Base-by-base conservation (phyloP, 805 yeast species). In the Scheffersomyces ergatensis region DNA sequence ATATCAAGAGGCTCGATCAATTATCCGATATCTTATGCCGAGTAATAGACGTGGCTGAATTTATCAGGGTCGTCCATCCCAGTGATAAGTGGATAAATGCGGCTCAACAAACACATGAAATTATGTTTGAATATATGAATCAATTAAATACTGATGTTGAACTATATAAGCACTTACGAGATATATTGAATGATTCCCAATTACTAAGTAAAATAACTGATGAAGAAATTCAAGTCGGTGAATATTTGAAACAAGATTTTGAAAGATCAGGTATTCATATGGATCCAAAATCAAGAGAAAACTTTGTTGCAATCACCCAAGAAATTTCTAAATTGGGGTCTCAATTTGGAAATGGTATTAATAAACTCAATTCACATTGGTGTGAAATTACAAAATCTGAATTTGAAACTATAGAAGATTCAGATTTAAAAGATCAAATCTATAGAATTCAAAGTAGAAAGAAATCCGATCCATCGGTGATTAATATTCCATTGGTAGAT, bases 41-140 rank as follows among this genome's bases (percentile, higher is more conserved):
- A 42, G 97, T 89, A 5, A 90, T 93, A 31, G 99, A 93, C 62
- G 75, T 92, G 37, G 92, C 96, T 27, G 98, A 90, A 52, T 92
- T 92, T 64, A 80, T 93, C 21, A 70, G 98, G 35, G 89, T 89
- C 18, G 82, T 84, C 1, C 98, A 92, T 57, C 97, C 98, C 1
- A 77, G 82, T 47, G 68, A 68, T 37, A 62, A 68, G 14, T 89
- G 87, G 74, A 73, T 85, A 9, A 72, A 72, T 30, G 90, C 89
- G 1, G 96, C 99, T 1, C 96, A 92, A 55, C 74, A 77, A 33
- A 85, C 93, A 27, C 97, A 92, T 57, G 95, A 88, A 51, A 71
- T 80, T 47, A 79, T 92, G 85, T 92, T 84, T 61, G 95, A 89
- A 55, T 90, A 83, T 61, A 93, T 93, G 99, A 93, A 89, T 61